These are phyloP conservation scores for Pogostemon cablin DNA, from an alignment of 257 asterid genomes.

Conservation along the genomic window DNA sequence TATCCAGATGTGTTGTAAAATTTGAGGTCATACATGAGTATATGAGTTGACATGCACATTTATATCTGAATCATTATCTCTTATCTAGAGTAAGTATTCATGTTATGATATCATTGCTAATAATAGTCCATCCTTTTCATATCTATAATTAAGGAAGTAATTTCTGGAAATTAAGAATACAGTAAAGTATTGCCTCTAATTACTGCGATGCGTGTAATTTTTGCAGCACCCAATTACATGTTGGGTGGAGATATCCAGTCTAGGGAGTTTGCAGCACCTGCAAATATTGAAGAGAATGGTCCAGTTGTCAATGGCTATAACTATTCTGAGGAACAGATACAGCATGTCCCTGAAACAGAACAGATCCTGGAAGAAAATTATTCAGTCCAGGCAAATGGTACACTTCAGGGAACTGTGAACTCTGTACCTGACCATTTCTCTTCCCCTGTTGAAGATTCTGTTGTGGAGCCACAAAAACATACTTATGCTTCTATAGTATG, in stretches of 20 bases:
- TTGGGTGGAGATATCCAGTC: slow-evolving; percentile 67
- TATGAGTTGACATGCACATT: background rate
- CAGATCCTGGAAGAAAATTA: slow-evolving; percentile 60
- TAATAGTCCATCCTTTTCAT: background rate
- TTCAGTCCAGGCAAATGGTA: slow-evolving; percentile 70
- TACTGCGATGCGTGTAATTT: slow-evolving; percentile 7
- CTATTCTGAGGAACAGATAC: slow-evolving; percentile 64
- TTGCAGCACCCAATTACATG: slow-evolving; percentile 68
- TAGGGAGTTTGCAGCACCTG: slow-evolving; percentile 53
- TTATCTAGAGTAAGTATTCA: background rate
- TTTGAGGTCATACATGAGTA: background rate
- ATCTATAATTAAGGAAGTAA: background rate
- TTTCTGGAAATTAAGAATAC: background rate
- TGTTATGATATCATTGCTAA: background rate
- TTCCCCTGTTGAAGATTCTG: slow-evolving; percentile 67
- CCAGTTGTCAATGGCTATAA: slow-evolving; percentile 46
- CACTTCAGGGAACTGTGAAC: slow-evolving; percentile 62
- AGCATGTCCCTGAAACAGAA: slow-evolving; percentile 62
- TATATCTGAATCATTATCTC: background rate
- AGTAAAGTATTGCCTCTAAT: background rate
- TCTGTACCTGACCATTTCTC: slow-evolving; percentile 62
- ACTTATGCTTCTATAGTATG: slow-evolving; percentile 98
- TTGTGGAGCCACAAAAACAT: slow-evolving; percentile 77
- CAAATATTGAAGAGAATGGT: slow-evolving; percentile 57
- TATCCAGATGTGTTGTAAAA: background rate